Conservation (phyloP, 2,329 filamentous ascomycete genomes). For the Botrytis sinoallii region DNA sequence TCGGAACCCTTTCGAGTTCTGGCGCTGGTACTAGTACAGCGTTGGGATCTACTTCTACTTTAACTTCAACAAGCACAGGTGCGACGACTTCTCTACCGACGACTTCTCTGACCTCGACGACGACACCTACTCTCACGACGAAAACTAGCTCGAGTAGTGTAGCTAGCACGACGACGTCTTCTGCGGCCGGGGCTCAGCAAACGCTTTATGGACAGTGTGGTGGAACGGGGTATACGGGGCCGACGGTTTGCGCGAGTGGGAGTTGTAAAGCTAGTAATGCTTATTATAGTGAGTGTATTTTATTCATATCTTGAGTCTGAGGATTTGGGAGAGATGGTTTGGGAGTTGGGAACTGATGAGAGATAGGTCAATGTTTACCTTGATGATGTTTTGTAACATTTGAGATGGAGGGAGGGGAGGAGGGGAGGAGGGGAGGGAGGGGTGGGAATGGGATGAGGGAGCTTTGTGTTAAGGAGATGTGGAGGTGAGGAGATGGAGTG, state of each 20-base stretch:
- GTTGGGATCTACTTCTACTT: not conserved
- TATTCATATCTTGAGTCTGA: no score
- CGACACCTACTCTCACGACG: not conserved
- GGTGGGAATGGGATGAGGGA: not conserved
- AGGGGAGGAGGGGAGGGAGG: no score
- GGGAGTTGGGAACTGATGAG: not conserved
- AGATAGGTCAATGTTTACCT: not conserved
- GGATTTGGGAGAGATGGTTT: not conserved
- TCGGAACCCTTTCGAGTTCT: conserved; percentile 18
- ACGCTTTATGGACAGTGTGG: conserved; percentile 30
- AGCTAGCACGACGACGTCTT: not conserved
- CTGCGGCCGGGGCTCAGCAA: not conserved
- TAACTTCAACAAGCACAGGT: not conserved
- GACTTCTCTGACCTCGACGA: not conserved
- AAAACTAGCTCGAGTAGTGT: not conserved
- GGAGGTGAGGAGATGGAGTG: not conserved
- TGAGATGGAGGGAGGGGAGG: not conserved
- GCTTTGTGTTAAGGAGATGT: not conserved
- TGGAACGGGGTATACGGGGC: conserved; percentile 26
- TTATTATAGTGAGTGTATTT: conserved; percentile 25
- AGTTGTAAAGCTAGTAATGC: conserved; percentile 24
- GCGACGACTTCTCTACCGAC: not conserved
- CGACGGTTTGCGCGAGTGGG: conserved; percentile 25
- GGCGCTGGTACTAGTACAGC: not conserved
- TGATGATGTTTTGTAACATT: not conserved